Base-by-base conservation (phyloP, 1,284 basidiomycete species). In the Apiotrichum brassicae region DNA sequence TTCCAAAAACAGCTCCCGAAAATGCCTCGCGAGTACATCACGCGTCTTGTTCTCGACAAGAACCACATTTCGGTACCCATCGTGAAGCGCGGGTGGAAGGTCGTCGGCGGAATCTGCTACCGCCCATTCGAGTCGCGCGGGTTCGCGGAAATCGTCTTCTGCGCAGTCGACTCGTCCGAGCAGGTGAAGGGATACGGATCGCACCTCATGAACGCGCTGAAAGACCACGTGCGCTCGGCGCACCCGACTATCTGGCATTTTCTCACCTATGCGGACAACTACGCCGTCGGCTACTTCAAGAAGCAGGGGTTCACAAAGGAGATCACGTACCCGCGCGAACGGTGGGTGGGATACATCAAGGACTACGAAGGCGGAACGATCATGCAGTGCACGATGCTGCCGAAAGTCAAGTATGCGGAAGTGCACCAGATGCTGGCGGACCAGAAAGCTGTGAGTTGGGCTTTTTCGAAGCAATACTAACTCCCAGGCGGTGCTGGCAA, bases 291-390 rank as follows among this genome's bases (percentile, higher is more conserved):
- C 6, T 98, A 97, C 74, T 98, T 98, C 77, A 92, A 93, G 70
- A 98, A 98, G 72, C 94, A 97, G 63, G 93, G 94, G 0, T 99
- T 99, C 74, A 89, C 90, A 1, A 98, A 97, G 72, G 93, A 98
- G 58, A 95, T 99, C 59, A 86, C 85, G 0, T 81, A 95, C 18
- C 85, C 87, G 51, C 82, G 93, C 34, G 84, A 88, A 2, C 79
- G 87, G 4, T 99, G 95, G 95, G 93, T 94, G 1, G 95, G 94
- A 1, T 98, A 99, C 72, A 98, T 99, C 82, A 99, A 98, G 73
- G 95, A 99, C 71, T 99, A 99, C 72, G 95, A 99, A 70, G 95
- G 95, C 41, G 94, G 92, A n/a, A 99, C 95, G 39, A 88, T 98
- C 75, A 97, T 98, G 94, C 92, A 95, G 73, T 98, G 95, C 67